Evolutionary conservation across 2,329 filamentous ascomycete species (phyloP).

Genomic region (Plectosphaerella cucumerina): DNA sequence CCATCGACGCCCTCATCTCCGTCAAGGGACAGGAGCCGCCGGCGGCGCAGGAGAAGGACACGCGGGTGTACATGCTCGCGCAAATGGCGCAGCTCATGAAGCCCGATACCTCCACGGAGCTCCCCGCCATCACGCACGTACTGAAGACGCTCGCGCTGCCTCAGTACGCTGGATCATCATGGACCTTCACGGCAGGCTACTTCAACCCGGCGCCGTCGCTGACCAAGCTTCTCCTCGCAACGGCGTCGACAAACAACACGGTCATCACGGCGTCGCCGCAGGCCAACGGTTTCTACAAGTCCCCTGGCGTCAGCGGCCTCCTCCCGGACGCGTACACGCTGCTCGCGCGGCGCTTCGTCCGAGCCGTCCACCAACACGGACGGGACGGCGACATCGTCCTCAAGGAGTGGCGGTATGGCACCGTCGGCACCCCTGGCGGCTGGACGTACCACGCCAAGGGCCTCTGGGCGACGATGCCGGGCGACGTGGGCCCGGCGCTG

Average conservation of each 20-base stretch:
- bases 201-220: constrained; percentile 93
- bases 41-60: constrained; percentile 41
- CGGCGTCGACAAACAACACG: constrained; percentile 65
- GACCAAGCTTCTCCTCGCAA: constrained; percentile 72
- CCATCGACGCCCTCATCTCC: constrained; percentile 64
- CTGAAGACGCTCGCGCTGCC: constrained; percentile 63
- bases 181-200: constrained; percentile 97
- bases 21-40: constrained; percentile 27
- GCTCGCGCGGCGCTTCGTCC: constrained; percentile 77
- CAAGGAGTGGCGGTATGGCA: constrained; percentile 84
- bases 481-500: constrained; percentile 64
- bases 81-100: constrained; percentile 83
- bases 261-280: constrained; percentile 90
- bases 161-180: constrained; percentile 65
- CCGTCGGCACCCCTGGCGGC: constrained; percentile 72
- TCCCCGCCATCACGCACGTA: constrained; percentile 73
- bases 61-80: constrained; percentile 78
- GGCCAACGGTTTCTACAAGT: constrained; percentile 93
- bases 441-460: constrained; percentile 99
- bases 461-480: constrained; percentile 77
- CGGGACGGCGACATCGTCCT: constrained; percentile 60
- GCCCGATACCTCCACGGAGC: constrained; percentile 81
- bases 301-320: constrained; percentile 82
- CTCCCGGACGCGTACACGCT: constrained; percentile 90
- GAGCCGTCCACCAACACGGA: constrained; percentile 42